A percentile compares a stretch with the other conserved stretches of the same genome.
phyloP scores from a whole-genome alignment of 2,329 filamentous ascomycete genomes.

The Fusarium sp. region DNA sequence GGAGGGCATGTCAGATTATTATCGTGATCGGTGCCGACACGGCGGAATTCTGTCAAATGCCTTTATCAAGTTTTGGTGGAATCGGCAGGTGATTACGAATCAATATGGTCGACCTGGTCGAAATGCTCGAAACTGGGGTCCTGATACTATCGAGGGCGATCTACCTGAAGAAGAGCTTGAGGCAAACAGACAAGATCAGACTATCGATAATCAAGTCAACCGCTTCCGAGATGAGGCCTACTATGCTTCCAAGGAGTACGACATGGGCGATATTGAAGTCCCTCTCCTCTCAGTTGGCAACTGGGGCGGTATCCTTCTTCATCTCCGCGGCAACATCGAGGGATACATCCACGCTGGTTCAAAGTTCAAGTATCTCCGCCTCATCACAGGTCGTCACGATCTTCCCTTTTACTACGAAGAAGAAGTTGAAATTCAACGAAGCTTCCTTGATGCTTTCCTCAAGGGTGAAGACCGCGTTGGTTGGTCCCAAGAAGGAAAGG shows the following conservation, averaged over 20 bases:
- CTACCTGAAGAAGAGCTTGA: slow-evolving; percentile 61
- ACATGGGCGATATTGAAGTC: slow-evolving; percentile 72
- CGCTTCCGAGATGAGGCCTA: slow-evolving; percentile 70
- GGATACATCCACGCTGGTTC: slow-evolving; percentile 72
- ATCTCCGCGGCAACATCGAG: slow-evolving; percentile 74
- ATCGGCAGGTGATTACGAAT: slow-evolving; percentile 54
- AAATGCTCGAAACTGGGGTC: slow-evolving; percentile 61
- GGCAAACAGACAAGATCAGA: slow-evolving; percentile 60
- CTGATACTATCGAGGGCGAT: slow-evolving; percentile 67
- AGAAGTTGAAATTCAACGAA: slow-evolving; percentile 72
- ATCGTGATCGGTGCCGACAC: slow-evolving; percentile 67
- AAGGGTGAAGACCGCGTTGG: slow-evolving; percentile 71
- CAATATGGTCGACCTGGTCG: slow-evolving; percentile 71
- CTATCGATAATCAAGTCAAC: slow-evolving; percentile 57
- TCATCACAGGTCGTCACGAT: slow-evolving; percentile 76
- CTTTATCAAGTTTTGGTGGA: slow-evolving; percentile 58
- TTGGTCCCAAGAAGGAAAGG: slow-evolving; percentile 66
- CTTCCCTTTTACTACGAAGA: slow-evolving; percentile 77
- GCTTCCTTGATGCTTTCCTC: slow-evolving; percentile 76
- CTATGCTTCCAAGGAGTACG: slow-evolving; percentile 72
- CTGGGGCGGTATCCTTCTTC: slow-evolving; percentile 76
- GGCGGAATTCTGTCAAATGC: slow-evolving; percentile 68
- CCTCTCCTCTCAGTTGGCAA: slow-evolving; percentile 74
- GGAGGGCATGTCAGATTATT: slow-evolving; percentile 66
- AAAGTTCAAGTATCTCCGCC: slow-evolving; percentile 73